These are phyloP conservation scores for Alternaria hordeiaustralica DNA, from an alignment of 2,329 filamentous ascomycete species.

Conservation along the genomic window DNA sequence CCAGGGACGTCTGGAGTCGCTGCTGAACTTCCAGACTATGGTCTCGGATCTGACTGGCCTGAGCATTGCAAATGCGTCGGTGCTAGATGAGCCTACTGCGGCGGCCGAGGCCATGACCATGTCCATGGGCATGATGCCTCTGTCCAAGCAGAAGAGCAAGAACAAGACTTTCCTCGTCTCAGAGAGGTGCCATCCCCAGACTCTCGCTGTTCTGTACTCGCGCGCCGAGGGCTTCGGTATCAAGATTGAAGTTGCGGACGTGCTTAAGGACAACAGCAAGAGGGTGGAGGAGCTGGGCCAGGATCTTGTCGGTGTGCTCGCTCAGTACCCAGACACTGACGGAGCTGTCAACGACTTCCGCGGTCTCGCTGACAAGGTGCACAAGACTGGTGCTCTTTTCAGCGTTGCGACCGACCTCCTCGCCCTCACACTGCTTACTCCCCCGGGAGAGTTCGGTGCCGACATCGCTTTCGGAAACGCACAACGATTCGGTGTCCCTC, in stretches of 20 bases:
- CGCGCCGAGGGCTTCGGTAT: slow-evolving; percentile 93
- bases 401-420: slow-evolving; percentile 89
- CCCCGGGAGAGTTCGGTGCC: slow-evolving; percentile 91
- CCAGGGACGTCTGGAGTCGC: slow-evolving; percentile 87
- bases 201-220: slow-evolving; percentile 80
- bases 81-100: slow-evolving; percentile 90
- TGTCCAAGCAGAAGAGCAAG: slow-evolving; percentile 72
- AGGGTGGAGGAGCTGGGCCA: slow-evolving; percentile 76
- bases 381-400: slow-evolving; percentile 78
- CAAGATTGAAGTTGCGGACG: slow-evolving; percentile 74
- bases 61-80: slow-evolving; percentile 86
- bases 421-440: slow-evolving; percentile 83
- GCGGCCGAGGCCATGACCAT: slow-evolving; percentile 96
- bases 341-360: slow-evolving; percentile 80
- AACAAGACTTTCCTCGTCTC: slow-evolving; percentile 87
- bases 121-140: slow-evolving; percentile 77
- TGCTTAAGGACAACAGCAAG: slow-evolving; percentile 69
- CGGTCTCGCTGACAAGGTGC: slow-evolving; percentile 75
- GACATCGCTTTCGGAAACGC: slow-evolving; percentile 95
- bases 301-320: slow-evolving; percentile 84
- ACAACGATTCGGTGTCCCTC: slow-evolving; percentile 88
- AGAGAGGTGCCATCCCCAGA: slow-evolving; percentile 82
- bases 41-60: slow-evolving; percentile 86
- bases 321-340: slow-evolving; percentile 93
- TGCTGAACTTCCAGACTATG: slow-evolving; percentile 95